A percentile compares a stretch with the other conserved stretches of the same genome.
These are phyloP conservation scores for Aspergillus versicolor DNA, from an alignment of 2,329 filamentous ascomycete genomes.

Conservation along the genomic window DNA sequence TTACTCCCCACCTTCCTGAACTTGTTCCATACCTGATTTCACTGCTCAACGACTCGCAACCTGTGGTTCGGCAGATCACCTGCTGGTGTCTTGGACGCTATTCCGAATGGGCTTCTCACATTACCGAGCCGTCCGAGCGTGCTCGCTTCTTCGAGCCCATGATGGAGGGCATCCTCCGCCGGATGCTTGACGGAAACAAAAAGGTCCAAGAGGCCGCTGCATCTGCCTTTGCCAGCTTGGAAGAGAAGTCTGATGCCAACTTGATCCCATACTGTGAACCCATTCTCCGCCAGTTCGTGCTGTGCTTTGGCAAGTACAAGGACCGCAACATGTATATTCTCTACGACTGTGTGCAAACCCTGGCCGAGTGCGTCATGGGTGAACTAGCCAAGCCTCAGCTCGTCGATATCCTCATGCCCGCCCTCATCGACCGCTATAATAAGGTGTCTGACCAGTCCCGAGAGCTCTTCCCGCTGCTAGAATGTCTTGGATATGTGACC, in stretches of 20 bases:
- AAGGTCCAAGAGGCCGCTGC: constrained; percentile 95
- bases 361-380: constrained; percentile 86
- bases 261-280: constrained; percentile 83
- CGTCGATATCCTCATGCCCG: constrained; percentile 87
- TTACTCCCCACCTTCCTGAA: constrained; percentile 86
- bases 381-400: constrained; percentile 77
- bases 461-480: constrained; percentile 91
- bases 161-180: constrained; percentile 91
- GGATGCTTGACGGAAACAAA: constrained; percentile 97
- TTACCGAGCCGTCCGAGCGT: constrained; percentile 66
- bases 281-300: constrained; percentile 88
- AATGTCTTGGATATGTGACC: constrained; percentile 92
- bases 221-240: constrained; percentile 91
- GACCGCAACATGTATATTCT: constrained; percentile 98
- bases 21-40: constrained; percentile 87
- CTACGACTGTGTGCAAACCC: constrained; percentile 96
- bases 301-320: constrained; percentile 93
- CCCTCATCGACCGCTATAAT: constrained; percentile 83
- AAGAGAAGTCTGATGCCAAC: constrained; percentile 83
- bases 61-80: constrained; percentile 92
- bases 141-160: constrained; percentile 85
- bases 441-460: constrained; percentile 83
- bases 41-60: constrained; percentile 78
- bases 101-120: constrained; percentile 82
- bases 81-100: constrained; percentile 97